Percentiles rank a stretch among this genome's conserved stretches.
Conservation (phyloP, 805 yeast species). For the Phaffomyces thermotolerans region DNA sequence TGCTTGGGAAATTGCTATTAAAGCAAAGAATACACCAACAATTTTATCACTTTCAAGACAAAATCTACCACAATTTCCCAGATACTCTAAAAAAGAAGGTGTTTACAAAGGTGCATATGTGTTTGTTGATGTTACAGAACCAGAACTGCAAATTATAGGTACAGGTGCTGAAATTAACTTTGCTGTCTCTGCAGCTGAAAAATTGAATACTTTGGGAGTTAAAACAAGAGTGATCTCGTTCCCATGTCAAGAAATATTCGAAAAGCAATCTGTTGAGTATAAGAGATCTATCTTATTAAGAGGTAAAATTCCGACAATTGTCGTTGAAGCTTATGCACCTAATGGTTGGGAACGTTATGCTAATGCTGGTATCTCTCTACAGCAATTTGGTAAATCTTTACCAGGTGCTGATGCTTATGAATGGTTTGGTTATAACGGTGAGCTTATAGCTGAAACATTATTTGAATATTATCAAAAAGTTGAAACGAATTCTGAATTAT, state of each 20-base stretch:
- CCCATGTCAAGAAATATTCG: conserved; percentile 91
- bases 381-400: conserved; percentile 96
- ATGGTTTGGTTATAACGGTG: conserved; percentile 84
- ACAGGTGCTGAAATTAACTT: conserved; percentile 91
- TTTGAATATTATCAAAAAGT: conserved; percentile 30
- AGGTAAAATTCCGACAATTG: conserved; percentile 75
- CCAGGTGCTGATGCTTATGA: conserved; percentile 77
- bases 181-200: conserved; percentile 75
- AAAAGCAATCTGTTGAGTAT: conserved; percentile 74
- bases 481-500: too few relatives aligned
- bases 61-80: conserved; percentile 87
- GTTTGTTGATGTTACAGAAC: conserved; percentile 48
- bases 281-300: conserved; percentile 85
- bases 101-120: conserved; percentile 85
- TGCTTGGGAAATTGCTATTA: conserved; percentile 63
- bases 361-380: conserved; percentile 92
- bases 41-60: conserved; percentile 78
- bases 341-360: conserved; percentile 92
- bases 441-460: conserved; percentile 85
- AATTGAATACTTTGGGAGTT: conserved; percentile 54
- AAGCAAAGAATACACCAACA: conserved; percentile 59
- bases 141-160: conserved; percentile 72
- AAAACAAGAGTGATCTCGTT: conserved; percentile 81
- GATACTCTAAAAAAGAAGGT: conserved; percentile 88
- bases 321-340: conserved; percentile 89